Base-by-base conservation (phyloP, 2,329 filamentous ascomycete species). In the Furcasterigmium furcatum region DNA sequence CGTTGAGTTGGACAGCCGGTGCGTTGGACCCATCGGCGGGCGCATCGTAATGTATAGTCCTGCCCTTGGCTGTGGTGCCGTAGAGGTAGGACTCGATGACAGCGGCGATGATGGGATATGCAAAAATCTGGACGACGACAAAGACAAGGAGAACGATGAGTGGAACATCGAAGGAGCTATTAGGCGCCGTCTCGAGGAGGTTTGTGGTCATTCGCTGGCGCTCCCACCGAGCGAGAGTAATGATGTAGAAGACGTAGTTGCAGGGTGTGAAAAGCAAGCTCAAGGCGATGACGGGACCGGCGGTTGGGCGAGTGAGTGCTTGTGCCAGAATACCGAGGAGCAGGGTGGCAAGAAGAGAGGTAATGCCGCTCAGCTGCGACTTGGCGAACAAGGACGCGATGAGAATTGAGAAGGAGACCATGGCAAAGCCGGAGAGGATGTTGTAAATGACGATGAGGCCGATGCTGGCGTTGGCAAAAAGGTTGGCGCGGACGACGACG, bases 361-460 rank as follows among this genome's bases (percentile, higher is more conserved):
- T 82, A 51, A 95, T 91, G 21, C 92, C 91, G 46, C 88, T 94
- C 4, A 96, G 79, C 63, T 96, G 91, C 0, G 91, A 84, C 59
- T 85, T 91, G 55, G 81, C 87, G 73, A 96, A 96, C 57, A 96
- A 87, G 9, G 87, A 81, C 0, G 86, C 89, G 21, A 87, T 86
- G 35, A 95, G 76, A 44, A 96, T 81, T 2, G 90, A 88, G 62
- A 91, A 86, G 38, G 88, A 94, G 0, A 87, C 81, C 39, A 95
- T 71, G 3, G 90, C 79, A 4, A 95, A 70, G 6, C 91, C 91
- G n/a, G 78, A 71, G 4, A 95, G 68, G 36, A 96, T 68, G 55
- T 91, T 86, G 64, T 86, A 90, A 42, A 92, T 64, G 39, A 91
- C 73, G 21, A 92, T 74, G 18, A 94, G 82, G 4, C 67, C 79